phyloP scores from a whole-genome alignment of 2,329 filamentous ascomycete genomes.

The Colletotrichum scovillei region DNA sequence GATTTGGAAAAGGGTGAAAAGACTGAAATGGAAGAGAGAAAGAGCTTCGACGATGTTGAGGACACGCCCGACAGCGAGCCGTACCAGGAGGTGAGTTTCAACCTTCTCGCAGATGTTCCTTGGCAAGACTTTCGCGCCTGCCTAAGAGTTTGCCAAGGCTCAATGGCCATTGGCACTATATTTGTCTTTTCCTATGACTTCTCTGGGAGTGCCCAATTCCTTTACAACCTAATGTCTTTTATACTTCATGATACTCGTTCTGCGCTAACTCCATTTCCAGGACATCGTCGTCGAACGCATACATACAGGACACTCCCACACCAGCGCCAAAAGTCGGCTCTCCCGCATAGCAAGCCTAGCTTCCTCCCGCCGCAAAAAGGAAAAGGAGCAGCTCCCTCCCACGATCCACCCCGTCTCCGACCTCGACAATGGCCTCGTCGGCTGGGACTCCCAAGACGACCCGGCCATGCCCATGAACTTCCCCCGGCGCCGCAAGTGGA shows the following conservation, averaged over 20 bases:
- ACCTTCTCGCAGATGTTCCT: neutral
- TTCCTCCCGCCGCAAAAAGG: slow-evolving; percentile 40
- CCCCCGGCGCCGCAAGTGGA: slow-evolving; percentile 65
- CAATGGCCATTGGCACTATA: neutral
- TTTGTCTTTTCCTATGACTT: neutral
- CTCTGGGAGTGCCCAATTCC: neutral
- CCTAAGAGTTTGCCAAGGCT: neutral
- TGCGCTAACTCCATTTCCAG: neutral
- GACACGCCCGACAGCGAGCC: slow-evolving; percentile 34
- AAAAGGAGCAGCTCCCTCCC: slow-evolving; percentile 46
- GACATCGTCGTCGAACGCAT: slow-evolving; percentile 12
- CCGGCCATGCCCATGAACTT: slow-evolving; percentile 71
- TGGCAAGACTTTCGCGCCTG: neutral
- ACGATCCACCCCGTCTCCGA: slow-evolving; percentile 59
- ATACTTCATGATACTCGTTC: neutral
- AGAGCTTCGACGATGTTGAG: slow-evolving; percentile 22
- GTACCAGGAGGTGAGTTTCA: slow-evolving; percentile 19
- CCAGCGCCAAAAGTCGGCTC: slow-evolving; percentile 40
- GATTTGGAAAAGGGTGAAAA: slow-evolving; percentile 13
- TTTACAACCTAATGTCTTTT: too few species aligned
- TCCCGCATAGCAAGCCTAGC: slow-evolving; percentile 40
- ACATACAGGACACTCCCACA: slow-evolving; percentile 18
- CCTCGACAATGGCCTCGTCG: slow-evolving; percentile 64
- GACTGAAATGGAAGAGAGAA: slow-evolving; percentile 27
- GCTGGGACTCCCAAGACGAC: slow-evolving; percentile 70